These are phyloP conservation scores for Cryptococcus sp. DNA, from an alignment of 1,284 basidiomycete species.

Conservation along the genomic window DNA sequence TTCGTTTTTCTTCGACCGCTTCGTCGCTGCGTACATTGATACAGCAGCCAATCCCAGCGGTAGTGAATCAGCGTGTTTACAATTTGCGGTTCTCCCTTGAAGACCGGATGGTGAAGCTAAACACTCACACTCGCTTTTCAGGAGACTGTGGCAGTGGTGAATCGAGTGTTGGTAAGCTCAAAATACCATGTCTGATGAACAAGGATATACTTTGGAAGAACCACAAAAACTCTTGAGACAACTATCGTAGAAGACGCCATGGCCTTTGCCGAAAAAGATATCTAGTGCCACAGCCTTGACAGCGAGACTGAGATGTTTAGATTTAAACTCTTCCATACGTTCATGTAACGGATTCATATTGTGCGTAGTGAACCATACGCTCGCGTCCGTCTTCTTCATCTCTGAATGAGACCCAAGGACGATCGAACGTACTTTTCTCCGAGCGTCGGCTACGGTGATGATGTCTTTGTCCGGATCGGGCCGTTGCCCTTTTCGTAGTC, in stretches of 20 bases:
- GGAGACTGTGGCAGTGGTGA: neutral
- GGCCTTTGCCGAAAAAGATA: slow-evolving; percentile 8
- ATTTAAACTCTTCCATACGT: slow-evolving; percentile 19
- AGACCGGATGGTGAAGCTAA: neutral
- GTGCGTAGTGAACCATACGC: slow-evolving; percentile 18
- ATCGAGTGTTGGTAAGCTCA: neutral
- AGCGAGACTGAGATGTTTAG: slow-evolving; percentile 14
- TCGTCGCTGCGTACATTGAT: slow-evolving; percentile 8
- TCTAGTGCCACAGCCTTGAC: slow-evolving; percentile 19
- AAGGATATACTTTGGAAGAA: slow-evolving; percentile 5
- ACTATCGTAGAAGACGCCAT: slow-evolving; percentile 15
- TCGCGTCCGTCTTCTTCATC: slow-evolving; percentile 8
- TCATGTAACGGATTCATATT: slow-evolving; percentile 17
- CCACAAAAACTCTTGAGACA: slow-evolving; percentile 15
- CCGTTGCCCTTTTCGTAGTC: neutral
- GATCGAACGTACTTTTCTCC: slow-evolving; percentile 7
- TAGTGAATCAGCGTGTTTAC: too few relatives aligned
- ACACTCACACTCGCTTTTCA: neutral
- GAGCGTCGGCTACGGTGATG: slow-evolving; percentile 13
- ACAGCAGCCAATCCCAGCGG: neutral
- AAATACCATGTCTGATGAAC: neutral
- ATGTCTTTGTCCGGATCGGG: slow-evolving; percentile 1
- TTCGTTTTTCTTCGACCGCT: slow-evolving; percentile 10
- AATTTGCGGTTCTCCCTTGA: too few relatives aligned
- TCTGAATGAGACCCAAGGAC: neutral